Percentiles rank a stretch among this genome's conserved stretches.
Conservation (phyloP, 345 rosid species). For the Laguncularia racemosa region DNA sequence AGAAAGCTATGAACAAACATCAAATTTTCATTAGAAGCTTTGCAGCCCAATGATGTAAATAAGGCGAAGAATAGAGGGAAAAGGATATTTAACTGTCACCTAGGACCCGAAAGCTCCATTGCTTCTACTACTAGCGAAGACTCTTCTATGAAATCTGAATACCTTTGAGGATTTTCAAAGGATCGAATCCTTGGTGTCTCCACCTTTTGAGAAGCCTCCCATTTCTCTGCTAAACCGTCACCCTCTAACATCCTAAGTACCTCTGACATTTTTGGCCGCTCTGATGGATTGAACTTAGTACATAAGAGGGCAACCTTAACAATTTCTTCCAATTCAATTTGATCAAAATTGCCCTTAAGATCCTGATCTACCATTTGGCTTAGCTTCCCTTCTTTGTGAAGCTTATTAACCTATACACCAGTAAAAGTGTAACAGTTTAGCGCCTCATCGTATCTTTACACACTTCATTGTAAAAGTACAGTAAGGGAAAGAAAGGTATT, state of each 20-base stretch:
- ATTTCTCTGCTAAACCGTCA: constrained; percentile 37
- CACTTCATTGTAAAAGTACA: too few species aligned
- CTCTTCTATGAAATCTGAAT: constrained; percentile 81
- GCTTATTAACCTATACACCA: constrained; percentile 69
- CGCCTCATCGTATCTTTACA: neutral
- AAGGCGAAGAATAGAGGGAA: neutral
- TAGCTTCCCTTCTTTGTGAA: constrained; percentile 76
- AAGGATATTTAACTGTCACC: constrained; percentile 27
- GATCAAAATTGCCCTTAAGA: constrained; percentile 46
- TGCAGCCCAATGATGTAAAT: neutral
- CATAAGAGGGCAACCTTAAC: constrained; percentile 36
- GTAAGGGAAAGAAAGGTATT: too few species aligned
- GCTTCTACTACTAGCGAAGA: constrained; percentile 89
- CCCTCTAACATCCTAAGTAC: constrained; percentile 47
- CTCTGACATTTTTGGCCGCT: constrained; percentile 44
- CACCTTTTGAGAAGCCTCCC: constrained; percentile 41
- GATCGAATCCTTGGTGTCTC: constrained; percentile 47
- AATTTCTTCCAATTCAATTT: constrained; percentile 52
- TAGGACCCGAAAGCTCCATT: constrained; percentile 95
- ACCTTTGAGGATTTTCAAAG: constrained; percentile 36
- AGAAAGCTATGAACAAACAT: neutral
- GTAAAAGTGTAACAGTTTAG: neutral
- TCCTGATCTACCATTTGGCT: constrained; percentile 74
- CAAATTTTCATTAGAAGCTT: neutral
- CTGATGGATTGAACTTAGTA: constrained; percentile 32